Evolutionary conservation across 2,329 filamentous ascomycete genomes (phyloP).

Genomic region (Xylariaceae sp.): DNA sequence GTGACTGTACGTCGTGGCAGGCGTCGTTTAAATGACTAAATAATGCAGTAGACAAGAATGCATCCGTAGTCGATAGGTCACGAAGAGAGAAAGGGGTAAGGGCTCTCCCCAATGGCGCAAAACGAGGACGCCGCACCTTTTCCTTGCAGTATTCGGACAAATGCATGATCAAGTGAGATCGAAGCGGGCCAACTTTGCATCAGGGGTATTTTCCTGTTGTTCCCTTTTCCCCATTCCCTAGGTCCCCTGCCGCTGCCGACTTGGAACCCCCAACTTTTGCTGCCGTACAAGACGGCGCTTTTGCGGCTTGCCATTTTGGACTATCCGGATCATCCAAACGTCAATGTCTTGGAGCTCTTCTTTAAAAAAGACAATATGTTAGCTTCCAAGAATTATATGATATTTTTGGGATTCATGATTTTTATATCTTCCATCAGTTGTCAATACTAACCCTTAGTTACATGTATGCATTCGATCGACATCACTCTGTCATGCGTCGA

Average conservation of each 20-base stretch:
- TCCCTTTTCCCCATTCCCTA: not conserved
- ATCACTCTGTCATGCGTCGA: too few species aligned
- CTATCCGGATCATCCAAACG: conserved; percentile 4
- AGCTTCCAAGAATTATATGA: not conserved
- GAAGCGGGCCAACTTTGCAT: not conserved
- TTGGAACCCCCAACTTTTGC: not conserved
- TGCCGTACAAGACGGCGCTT: not conserved
- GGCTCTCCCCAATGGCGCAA: not conserved
- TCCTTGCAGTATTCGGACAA: not conserved
- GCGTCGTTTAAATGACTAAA: not conserved
- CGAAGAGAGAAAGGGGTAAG: not conserved
- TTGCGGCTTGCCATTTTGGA: conserved; percentile 11
- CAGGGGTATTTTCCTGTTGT: not conserved
- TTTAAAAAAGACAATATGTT: not conserved
- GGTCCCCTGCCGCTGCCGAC: not conserved
- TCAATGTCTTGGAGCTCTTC: not conserved
- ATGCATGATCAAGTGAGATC: conserved; percentile 5
- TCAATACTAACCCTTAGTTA: too few species aligned
- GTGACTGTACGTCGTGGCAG: conserved; percentile 1
- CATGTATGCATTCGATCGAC: too few species aligned
- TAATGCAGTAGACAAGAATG: not conserved
- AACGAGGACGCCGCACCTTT: conserved; percentile 1
- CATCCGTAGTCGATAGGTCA: not conserved
- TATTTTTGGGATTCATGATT: not conserved
- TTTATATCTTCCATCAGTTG: not conserved